These are phyloP conservation scores for Aspergillus ruber DNA, from an alignment of 2,329 filamentous ascomycete species.

Conservation along the genomic window DNA sequence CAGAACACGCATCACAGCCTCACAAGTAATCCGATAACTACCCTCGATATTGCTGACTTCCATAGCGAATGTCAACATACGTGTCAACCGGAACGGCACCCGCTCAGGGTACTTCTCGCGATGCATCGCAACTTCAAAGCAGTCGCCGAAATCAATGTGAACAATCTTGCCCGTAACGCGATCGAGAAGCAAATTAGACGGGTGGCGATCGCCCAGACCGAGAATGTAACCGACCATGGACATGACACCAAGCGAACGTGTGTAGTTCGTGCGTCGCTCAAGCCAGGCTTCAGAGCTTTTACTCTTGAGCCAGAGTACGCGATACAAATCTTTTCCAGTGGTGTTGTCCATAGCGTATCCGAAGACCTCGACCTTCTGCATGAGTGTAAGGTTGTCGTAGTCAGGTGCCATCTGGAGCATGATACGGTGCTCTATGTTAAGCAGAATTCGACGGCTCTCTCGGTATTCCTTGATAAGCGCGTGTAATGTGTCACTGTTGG, in stretches of 20 bases:
- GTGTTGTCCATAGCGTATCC: conserved; percentile 99
- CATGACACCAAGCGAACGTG: conserved; percentile 94
- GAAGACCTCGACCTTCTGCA: conserved; percentile 99
- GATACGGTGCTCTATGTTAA: conserved; percentile 98
- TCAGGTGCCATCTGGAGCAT: conserved; percentile 99
- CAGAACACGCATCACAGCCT: conserved; percentile 96
- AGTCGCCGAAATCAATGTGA: conserved; percentile 98
- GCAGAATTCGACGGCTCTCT: conserved; percentile 90
- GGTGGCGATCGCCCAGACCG: conserved; percentile 90
- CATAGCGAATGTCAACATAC: conserved; percentile 99
- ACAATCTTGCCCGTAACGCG: conserved; percentile 93
- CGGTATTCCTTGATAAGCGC: conserved; percentile 96
- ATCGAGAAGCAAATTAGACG: conserved; percentile 96
- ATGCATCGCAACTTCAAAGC: conserved; percentile 99
- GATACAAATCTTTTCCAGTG: conserved; percentile 95
- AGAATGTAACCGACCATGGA: conserved; percentile 99
- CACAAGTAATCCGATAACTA: conserved; percentile 95
- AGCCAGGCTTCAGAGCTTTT: conserved; percentile 98
- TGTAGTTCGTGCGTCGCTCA: conserved; percentile 97
- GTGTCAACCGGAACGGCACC: conserved; percentile 92
- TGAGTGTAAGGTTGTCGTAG: conserved; percentile 95
- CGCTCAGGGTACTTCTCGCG: conserved; percentile 97
- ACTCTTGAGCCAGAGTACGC: conserved; percentile 96
- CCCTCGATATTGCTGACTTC: conserved; percentile 99
- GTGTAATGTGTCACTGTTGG: conserved; percentile 94